These are phyloP conservation scores for Penicillium fuscoglaucum DNA, from an alignment of 2,329 filamentous ascomycete genomes.

Conservation along the genomic window DNA sequence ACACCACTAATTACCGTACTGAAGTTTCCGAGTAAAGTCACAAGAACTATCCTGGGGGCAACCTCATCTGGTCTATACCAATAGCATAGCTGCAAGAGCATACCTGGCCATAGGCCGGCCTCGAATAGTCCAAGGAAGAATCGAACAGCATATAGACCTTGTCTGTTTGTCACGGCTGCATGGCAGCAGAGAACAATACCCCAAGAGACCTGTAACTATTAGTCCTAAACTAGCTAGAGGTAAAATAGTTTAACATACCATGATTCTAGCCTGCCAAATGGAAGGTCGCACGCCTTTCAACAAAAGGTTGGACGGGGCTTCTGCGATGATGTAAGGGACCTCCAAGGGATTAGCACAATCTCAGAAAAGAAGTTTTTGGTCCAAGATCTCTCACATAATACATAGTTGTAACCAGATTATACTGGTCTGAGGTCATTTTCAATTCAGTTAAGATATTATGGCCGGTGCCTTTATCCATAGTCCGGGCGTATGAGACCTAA, in stretches of 20 bases:
- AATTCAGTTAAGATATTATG: not conserved
- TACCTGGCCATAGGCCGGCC: conserved; percentile 61
- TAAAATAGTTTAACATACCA: not conserved
- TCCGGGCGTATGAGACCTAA: not conserved
- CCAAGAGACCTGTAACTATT: conserved; percentile 42
- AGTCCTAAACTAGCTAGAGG: not conserved
- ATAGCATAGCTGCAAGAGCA: not conserved
- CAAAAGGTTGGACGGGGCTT: not conserved
- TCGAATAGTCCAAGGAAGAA: conserved; percentile 68
- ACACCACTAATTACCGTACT: not conserved
- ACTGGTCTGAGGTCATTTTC: not conserved
- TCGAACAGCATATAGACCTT: conserved; percentile 61
- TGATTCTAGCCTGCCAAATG: not conserved
- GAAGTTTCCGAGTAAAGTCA: not conserved
- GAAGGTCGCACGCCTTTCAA: not conserved
- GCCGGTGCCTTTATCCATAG: not conserved
- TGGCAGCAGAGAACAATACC: conserved; percentile 59
- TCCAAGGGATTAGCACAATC: not conserved
- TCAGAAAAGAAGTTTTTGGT: not conserved
- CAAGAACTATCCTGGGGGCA: not conserved
- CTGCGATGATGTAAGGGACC: not conserved
- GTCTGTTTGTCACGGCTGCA: conserved; percentile 59
- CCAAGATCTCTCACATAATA: not conserved
- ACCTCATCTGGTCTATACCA: not conserved
- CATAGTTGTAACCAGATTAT: not conserved